Percentiles rank a stretch among this genome's conserved stretches.
These are phyloP conservation scores for Suillus plorans DNA, from an alignment of 768 basidiomycete species.

Conservation along the genomic window DNA sequence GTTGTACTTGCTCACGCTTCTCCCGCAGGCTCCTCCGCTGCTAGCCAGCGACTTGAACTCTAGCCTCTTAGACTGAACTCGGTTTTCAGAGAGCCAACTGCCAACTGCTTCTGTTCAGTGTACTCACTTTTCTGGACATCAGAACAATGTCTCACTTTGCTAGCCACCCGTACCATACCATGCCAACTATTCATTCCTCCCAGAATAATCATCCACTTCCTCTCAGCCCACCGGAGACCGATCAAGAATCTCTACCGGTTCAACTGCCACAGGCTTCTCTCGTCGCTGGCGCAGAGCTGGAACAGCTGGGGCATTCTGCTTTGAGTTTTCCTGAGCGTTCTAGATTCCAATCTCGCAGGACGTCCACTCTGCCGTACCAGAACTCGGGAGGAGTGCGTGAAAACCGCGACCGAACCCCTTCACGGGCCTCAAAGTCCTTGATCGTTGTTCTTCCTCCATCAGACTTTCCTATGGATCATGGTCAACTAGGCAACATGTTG, in stretches of 20 bases:
- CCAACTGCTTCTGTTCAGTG: neutral
- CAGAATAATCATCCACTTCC: constrained; percentile 23
- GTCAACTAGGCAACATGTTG: constrained; percentile 56
- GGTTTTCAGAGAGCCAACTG: neutral
- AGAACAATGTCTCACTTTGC: constrained; percentile 44
- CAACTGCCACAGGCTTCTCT: neutral
- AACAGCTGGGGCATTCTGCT: constrained; percentile 4
- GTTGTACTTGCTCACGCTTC: neutral
- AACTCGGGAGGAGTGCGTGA: constrained; percentile 45
- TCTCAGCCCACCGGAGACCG: constrained; percentile 44
- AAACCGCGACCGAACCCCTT: constrained; percentile 37
- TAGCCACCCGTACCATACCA: constrained; percentile 42
- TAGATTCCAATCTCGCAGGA: constrained; percentile 38
- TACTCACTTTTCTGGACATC: neutral
- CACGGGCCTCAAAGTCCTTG: constrained; percentile 49
- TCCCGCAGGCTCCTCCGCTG: neutral
- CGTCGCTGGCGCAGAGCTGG: constrained; percentile 14
- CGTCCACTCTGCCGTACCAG: constrained; percentile 57
- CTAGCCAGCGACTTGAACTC: constrained; percentile 7
- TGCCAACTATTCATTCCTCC: constrained; percentile 36
- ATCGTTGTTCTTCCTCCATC: constrained; percentile 67
- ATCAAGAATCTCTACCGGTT: constrained; percentile 11
- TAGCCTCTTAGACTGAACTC: neutral
- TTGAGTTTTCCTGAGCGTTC: constrained; percentile 11
- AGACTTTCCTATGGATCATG: constrained; percentile 57